These are phyloP conservation scores for Hanseniaspora vineae DNA, from an alignment of 805 yeast species.

Conservation along the genomic window DNA sequence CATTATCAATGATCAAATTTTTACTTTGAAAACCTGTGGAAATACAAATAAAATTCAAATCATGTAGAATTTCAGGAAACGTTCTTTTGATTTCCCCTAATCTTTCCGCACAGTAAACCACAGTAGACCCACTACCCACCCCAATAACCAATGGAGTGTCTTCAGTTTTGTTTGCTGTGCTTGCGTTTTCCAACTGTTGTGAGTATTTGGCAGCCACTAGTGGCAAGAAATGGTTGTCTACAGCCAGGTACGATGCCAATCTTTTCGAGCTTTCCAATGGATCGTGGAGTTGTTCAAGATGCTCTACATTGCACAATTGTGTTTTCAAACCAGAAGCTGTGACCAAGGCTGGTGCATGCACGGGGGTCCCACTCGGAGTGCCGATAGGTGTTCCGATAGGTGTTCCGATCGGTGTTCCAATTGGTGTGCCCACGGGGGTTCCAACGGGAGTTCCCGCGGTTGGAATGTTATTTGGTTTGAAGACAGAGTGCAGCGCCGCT, in stretches of 20 bases:
- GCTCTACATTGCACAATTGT: conserved; percentile 9
- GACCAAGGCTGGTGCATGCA: neutral
- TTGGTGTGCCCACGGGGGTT: too few relatives aligned
- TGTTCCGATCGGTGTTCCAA: too few relatives aligned
- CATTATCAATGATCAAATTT: conserved; percentile 71
- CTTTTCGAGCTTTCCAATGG: conserved; percentile 75
- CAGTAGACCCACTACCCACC: conserved; percentile 95
- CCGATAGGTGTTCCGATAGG: neutral
- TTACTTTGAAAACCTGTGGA: conserved; percentile 97
- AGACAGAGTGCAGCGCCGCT: neutral
- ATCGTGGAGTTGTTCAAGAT: conserved; percentile 20
- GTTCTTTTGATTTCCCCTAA: conserved; percentile 44
- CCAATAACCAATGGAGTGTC: conserved; percentile 60
- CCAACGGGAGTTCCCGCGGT: too few relatives aligned
- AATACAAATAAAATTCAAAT: conserved; percentile 53
- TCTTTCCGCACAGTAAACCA: conserved; percentile 92
- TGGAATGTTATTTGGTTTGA: neutral
- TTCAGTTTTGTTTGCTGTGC: conserved; percentile 30
- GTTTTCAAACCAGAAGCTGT: neutral
- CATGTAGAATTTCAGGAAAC: conserved; percentile 22
- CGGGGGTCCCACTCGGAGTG: neutral
- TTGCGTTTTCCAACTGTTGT: conserved; percentile 1
- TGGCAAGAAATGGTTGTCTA: conserved; percentile 56
- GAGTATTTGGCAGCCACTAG: conserved; percentile 2
- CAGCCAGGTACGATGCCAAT: conserved; percentile 83